These are phyloP conservation scores for Malania oleifera DNA, from an alignment of 164 flowering plant genomes.

Conservation along the genomic window DNA sequence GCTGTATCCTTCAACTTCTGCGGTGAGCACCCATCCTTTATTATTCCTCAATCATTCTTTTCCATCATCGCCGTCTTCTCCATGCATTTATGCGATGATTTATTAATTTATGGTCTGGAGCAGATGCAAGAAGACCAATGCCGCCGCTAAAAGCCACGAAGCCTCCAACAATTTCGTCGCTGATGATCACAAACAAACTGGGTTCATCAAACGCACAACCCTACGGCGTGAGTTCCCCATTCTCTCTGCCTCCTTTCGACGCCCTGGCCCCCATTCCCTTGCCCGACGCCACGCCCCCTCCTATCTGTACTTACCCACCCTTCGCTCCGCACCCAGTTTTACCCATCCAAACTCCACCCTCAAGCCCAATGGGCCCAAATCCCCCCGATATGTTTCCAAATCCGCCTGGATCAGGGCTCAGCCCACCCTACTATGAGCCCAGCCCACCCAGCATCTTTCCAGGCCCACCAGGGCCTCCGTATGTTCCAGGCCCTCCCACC, in stretches of 20 bases:
- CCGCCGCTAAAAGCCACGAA: conserved; percentile 2
- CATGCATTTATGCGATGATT: background rate
- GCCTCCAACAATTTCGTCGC: conserved; percentile 6
- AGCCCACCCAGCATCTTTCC: conserved; percentile 7
- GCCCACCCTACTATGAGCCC: conserved; percentile 27
- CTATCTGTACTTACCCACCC: conserved; percentile 57
- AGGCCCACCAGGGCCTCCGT: conserved; percentile 40
- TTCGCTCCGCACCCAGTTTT: conserved; percentile 32
- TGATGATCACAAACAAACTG: conserved; percentile 19
- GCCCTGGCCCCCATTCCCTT: conserved; percentile 42
- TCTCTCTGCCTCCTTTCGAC: conserved; percentile 54
- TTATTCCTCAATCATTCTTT: background rate
- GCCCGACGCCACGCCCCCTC: conserved; percentile 51
- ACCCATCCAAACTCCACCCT: conserved; percentile 42
- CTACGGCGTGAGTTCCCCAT: conserved; percentile 52
- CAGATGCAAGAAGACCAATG: conserved; percentile 47
- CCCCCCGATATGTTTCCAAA: conserved; percentile 18
- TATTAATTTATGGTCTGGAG: background rate
- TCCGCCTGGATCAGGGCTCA: conserved; percentile 15
- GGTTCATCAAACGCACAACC: conserved; percentile 32
- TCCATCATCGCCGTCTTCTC: background rate
- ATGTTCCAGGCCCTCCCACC: conserved; percentile 20
- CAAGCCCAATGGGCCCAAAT: conserved; percentile 24
- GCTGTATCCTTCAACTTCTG: conserved; percentile 27
- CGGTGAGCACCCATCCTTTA: conserved; percentile 29